Evolutionary conservation across 495 filamentous ascomycete species (phyloP).

Genomic region (Trichoderma gamsii): DNA sequence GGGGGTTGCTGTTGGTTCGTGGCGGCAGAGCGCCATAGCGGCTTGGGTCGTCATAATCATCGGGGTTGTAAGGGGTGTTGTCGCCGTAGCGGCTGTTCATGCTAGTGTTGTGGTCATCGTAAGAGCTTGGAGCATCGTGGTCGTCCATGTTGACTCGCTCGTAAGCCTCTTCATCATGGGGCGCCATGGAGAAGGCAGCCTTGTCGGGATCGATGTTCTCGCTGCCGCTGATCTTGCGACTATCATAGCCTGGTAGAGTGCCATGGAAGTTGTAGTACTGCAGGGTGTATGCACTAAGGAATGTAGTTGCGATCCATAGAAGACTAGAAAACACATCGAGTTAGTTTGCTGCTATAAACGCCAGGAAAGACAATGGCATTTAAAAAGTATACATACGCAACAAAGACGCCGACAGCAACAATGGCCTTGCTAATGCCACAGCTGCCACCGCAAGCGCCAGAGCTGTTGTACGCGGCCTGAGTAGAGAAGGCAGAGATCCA

Average conservation of each 20-base stretch:
- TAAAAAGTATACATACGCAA: constrained; percentile 56
- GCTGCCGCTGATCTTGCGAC: constrained; percentile 36
- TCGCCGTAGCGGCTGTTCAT: constrained; percentile 16
- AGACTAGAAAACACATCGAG: constrained; percentile 45
- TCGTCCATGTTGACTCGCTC: constrained; percentile 41
- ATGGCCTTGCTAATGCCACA: constrained; percentile 72
- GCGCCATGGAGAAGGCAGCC: constrained; percentile 51
- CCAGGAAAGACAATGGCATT: constrained; percentile 16
- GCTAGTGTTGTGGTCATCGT: constrained; percentile 18
- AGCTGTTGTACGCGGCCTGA: constrained; percentile 60
- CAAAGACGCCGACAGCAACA: constrained; percentile 71
- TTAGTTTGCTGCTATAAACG: constrained; percentile 3
- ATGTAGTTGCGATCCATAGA: constrained; percentile 64
- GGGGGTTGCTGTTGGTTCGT: constrained; percentile 20
- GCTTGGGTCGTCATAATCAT: constrained; percentile 26
- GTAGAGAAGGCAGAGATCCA: constrained; percentile 82
- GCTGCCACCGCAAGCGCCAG: constrained; percentile 40
- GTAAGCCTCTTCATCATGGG: constrained; percentile 49
- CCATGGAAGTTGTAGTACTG: constrained; percentile 74
- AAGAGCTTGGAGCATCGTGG: constrained; percentile 30
- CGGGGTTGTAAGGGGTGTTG: constrained; percentile 16
- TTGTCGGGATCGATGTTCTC: constrained; percentile 53
- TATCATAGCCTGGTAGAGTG: constrained; percentile 63
- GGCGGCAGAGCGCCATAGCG: constrained; percentile 24
- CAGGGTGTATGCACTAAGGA: constrained; percentile 70